Evolutionary conservation across 768 basidiomycete genomes (phyloP).

Genomic region (Amyloporia xantha): DNA sequence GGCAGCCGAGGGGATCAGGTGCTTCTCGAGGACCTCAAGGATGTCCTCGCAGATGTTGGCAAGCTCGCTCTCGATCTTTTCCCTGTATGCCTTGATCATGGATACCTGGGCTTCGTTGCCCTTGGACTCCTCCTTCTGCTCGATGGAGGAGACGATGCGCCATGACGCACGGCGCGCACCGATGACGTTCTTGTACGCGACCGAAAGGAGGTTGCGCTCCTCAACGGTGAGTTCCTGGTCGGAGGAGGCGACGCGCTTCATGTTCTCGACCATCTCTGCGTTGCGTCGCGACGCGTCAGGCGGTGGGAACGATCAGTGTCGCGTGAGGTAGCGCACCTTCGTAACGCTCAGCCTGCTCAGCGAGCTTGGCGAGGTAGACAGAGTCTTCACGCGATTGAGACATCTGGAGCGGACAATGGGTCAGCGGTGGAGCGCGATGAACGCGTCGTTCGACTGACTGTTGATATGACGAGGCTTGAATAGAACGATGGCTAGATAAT

Average conservation of each 20-base stretch:
- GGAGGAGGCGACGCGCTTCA: conserved; percentile 94
- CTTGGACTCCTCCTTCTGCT: conserved; percentile 97
- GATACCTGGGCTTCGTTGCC: conserved; percentile 90
- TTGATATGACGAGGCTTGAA: too few species aligned
- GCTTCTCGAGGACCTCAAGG: conserved; percentile 91
- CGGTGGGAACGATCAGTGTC: background rate
- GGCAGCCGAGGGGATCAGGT: conserved; percentile 91
- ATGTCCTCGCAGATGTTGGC: conserved; percentile 98
- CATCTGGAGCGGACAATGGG: conserved; percentile 42
- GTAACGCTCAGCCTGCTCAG: conserved; percentile 42
- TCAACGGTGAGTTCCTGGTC: conserved; percentile 96
- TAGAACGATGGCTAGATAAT: too few species aligned
- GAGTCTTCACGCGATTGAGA: conserved; percentile 82
- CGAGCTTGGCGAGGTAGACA: conserved; percentile 98
- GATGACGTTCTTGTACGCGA: conserved; percentile 98
- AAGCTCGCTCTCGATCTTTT: conserved; percentile 93
- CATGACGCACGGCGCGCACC: conserved; percentile 95
- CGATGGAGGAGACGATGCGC: conserved; percentile 95
- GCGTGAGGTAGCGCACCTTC: conserved; percentile 53
- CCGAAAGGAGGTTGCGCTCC: conserved; percentile 39
- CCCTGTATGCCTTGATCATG: conserved; percentile 95
- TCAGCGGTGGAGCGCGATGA: too few species aligned
- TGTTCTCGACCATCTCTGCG: conserved; percentile 94
- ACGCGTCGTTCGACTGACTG: background rate
- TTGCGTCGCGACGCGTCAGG: conserved; percentile 6